Percentiles rank a stretch among this genome's conserved stretches.
Conservation (phyloP, 1,284 basidiomycete species). For the Caloboletus inedulis region DNA sequence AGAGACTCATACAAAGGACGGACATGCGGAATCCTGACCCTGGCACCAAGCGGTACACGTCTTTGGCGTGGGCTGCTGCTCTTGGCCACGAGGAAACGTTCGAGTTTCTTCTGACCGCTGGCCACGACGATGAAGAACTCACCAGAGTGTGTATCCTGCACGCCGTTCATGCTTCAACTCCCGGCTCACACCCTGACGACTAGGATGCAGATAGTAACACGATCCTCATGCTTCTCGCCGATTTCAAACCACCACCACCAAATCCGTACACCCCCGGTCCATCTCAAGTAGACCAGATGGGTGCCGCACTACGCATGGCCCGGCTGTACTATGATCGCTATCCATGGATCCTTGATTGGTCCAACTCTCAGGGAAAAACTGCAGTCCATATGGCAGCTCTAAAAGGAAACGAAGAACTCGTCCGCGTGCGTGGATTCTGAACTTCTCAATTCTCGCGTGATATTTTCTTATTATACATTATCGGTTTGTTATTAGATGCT, state of each 20-base stretch:
- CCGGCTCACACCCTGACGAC: conserved; percentile 14
- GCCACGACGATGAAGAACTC: conserved; percentile 88
- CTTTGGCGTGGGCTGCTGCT: conserved; percentile 83
- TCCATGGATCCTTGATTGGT: conserved; percentile 86
- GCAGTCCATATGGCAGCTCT: conserved; percentile 86
- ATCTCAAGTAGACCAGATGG: conserved; percentile 58
- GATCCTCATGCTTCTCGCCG: conserved; percentile 83
- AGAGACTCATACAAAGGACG: conserved; percentile 73
- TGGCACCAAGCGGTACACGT: conserved; percentile 70
- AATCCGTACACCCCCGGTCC: conserved; percentile 47
- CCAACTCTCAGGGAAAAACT: conserved; percentile 84
- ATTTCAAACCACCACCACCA: conserved; percentile 56
- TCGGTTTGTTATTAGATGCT: conserved; percentile 59
- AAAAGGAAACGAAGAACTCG: conserved; percentile 86
- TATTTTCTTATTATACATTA: conserved; percentile 21
- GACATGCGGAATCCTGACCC: conserved; percentile 89
- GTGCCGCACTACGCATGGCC: conserved; percentile 76
- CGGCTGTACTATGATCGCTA: conserved; percentile 78
- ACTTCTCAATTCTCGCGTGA: conserved; percentile 8
- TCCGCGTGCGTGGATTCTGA: conserved; percentile 54
- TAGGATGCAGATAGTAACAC: conserved; percentile 90
- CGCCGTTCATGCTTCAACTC: background rate
- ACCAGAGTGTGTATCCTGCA: conserved; percentile 64
- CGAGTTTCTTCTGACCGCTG: conserved; percentile 77
- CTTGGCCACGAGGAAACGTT: conserved; percentile 86